phyloP scores from a whole-genome alignment of 371 early-diverging fungal species.

The Vairimorpha necatrix region DNA sequence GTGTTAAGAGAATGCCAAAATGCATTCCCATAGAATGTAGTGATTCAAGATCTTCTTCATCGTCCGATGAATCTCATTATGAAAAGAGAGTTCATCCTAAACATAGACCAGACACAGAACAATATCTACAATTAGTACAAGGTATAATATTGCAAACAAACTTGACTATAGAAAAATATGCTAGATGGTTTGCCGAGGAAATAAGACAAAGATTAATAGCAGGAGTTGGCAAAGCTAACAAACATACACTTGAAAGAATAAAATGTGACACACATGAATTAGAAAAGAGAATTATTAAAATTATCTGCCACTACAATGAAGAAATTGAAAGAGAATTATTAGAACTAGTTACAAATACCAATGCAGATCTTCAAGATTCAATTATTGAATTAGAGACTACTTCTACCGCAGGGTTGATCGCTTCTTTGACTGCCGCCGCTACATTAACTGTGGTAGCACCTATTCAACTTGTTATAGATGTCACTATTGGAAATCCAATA shows the following conservation, averaged over 20 bases:
- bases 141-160: neutral
- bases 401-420: neutral
- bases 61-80: neutral
- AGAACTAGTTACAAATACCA: neutral
- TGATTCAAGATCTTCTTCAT: neutral
- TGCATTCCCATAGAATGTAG: neutral
- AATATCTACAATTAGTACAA: constrained; percentile 7
- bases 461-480: neutral
- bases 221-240: neutral
- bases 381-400: neutral
- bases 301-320: neutral
- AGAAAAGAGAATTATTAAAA: neutral
- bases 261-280: neutral
- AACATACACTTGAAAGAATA: neutral
- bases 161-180: constrained; percentile 5
- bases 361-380: neutral
- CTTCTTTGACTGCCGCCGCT: neutral
- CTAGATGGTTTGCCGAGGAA: constrained; percentile 8
- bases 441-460: neutral
- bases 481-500: neutral
- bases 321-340: neutral
- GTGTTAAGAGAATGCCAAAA: neutral
- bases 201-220: neutral
- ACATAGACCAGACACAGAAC: neutral
- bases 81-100: neutral